Evolutionary conservation across 345 rosid genomes (phyloP), one percentile per base, ranked within the genome.

Genomic region (Linum lewisii): DNA sequence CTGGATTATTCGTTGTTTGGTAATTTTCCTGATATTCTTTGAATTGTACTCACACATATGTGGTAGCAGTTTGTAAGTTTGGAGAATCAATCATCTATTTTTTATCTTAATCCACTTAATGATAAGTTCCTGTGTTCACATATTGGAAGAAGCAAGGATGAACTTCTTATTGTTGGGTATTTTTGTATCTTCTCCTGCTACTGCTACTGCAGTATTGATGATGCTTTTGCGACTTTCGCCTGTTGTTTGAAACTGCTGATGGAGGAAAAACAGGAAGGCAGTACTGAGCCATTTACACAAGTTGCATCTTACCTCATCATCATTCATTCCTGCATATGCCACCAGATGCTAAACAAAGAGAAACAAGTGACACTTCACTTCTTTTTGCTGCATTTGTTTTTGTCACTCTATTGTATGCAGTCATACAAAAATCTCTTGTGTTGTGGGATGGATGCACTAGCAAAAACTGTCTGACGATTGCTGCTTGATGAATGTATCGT

Each of bases 381-480:
- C 47, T n/a, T n/a, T n/a, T n/a, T n/a, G n/a, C n/a, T n/a, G n/a
- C n/a, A n/a, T n/a, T n/a, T n/a, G n/a, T n/a, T n/a, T n/a, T n/a
- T n/a, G n/a, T n/a, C n/a, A n/a, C n/a, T 88, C 72, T 86, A 95
- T 65, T 86, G 98, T 51, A 88, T 73, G 67, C 96, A 88, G 51
- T 88, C 95, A 65, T 83, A 78, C 44, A 88, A 57, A 72, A 92
- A 92, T 70, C 88, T 75, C 26, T 79, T 81, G 64, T 88, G 96
- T 69, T 92, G 96, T 47, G 96, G 98, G 54, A 88, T 83, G 67
- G 98, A 92, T 59, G 98, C 98, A 74, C 98, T 84, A 22, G 93
- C 93, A 63, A 92, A 83, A 74, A 92, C 74, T 5, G 93, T 92
- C 77, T 83, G 98, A 51, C 90, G 95, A 71, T 63, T 73, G 62